phyloP scores from a whole-genome alignment of 352 stramenopile genomes.

The Pythium phragmitis region DNA sequence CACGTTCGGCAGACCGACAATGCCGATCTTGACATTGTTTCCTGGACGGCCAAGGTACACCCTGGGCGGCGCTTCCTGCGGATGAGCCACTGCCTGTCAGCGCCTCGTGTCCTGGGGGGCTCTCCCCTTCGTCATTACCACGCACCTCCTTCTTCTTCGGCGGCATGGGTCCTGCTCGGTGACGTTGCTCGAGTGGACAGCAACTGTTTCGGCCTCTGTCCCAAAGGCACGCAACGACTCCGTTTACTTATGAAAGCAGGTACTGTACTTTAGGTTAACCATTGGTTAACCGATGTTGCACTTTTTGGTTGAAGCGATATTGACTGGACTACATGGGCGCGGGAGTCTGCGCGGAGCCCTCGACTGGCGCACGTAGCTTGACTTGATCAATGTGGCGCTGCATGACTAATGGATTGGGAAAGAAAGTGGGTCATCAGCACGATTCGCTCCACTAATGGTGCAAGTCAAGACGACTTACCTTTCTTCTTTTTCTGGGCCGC shows the following conservation, averaged over 20 bases:
- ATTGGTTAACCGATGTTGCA: not conserved
- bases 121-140: not conserved
- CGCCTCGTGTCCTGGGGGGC: not conserved
- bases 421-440: not conserved
- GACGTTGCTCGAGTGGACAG: not conserved
- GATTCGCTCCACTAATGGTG: not conserved
- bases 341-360: slow-evolving; percentile 35
- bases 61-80: slow-evolving; percentile 34
- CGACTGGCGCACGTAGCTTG: slow-evolving; percentile 40
- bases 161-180: slow-evolving; percentile 41
- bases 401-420: slow-evolving; percentile 40
- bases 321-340: slow-evolving; percentile 24
- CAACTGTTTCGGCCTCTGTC: slow-evolving; percentile 7
- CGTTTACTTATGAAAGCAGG: slow-evolving; percentile 14
- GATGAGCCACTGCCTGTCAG: not conserved
- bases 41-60: slow-evolving; percentile 82
- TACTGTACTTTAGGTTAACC: slow-evolving; percentile 17
- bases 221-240: slow-evolving; percentile 15
- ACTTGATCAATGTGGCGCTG: slow-evolving; percentile 64
- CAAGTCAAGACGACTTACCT: slow-evolving; percentile 35
- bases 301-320: not conserved
- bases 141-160: slow-evolving; percentile 87
- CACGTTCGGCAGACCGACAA: slow-evolving; percentile 99
- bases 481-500: slow-evolving; percentile 70
- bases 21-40: slow-evolving; percentile 98